Base-by-base conservation (phyloP, 2,329 filamentous ascomycete species). In the Periconia digitata region DNA sequence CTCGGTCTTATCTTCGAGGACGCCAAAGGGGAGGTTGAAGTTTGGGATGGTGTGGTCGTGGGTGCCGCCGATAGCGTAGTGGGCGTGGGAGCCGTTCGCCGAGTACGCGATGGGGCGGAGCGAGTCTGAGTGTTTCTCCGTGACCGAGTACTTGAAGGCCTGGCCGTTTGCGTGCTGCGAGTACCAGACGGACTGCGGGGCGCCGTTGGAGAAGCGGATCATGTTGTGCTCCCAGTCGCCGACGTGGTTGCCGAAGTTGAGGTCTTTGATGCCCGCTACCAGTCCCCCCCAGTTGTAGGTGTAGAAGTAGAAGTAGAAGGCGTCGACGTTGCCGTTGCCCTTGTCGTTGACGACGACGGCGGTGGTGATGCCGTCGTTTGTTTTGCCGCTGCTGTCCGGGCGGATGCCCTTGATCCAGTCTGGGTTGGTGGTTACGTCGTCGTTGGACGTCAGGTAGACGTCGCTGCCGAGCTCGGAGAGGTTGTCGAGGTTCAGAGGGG, bases 161-260 rank as follows among this genome's bases (percentile, higher is more conserved):
- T 87, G 74, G 4, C 85, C 85, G 52, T 78, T 76, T 23, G 74
- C 68, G 63, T 87, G 85, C 60, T 87, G 84, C 44, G 78, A 82
- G 60, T 78, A 86, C 82, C 83, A 87, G 12, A 87, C 64, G 1
- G 76, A 72, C 51, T 76, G 66, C 0, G 85, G 85, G 1, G 59
- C 53, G 8, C 80, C 80, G 45, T 84, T 73, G 15, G 72, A 43
- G 66, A 88, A 88, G 10, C 85, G 82, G 24, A 88, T 74, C 82
- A 85, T 85, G 46, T 80, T 84, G 64, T 86, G 83, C 61, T 86
- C 84, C 83, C 82, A 85, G 60, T 85, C 83, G 8, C 84, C 85
- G 23, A 87, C 79, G 62, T 87, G 85, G 62, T 85, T 77, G 10
- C 74, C 74, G 38, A 82, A 77, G 55, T 80, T 73, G 47, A 77